Conservation (phyloP, 2,329 filamentous ascomycete species). For the Talaromyces funiculosus region DNA sequence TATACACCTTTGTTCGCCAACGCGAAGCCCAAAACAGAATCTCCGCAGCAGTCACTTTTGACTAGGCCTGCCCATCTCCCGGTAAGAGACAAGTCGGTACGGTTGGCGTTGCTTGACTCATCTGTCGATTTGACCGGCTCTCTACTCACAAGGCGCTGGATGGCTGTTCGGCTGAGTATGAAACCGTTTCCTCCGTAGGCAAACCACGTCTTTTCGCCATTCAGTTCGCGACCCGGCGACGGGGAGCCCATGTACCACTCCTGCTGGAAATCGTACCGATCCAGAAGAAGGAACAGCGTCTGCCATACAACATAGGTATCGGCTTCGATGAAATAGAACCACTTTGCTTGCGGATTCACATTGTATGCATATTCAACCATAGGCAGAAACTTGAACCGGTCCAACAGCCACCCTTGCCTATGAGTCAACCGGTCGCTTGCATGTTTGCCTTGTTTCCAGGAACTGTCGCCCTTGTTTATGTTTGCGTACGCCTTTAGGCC, state of each 20-base stretch:
- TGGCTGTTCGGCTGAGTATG: slow-evolving; percentile 46
- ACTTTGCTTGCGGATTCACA: slow-evolving; percentile 45
- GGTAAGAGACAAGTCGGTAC: slow-evolving; percentile 34
- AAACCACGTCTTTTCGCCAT: slow-evolving; percentile 37
- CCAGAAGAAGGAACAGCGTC: slow-evolving; percentile 50
- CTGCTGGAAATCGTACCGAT: slow-evolving; percentile 43
- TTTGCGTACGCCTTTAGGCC: slow-evolving; percentile 38
- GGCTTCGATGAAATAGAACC: slow-evolving; percentile 56
- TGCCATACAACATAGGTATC: slow-evolving; percentile 54
- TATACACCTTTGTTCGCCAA: slow-evolving; percentile 42
- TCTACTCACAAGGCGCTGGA: slow-evolving; percentile 43
- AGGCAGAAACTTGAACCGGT: slow-evolving; percentile 57
- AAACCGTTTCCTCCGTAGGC: slow-evolving; percentile 52
- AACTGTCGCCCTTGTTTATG: slow-evolving; percentile 16
- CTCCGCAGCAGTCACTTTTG: slow-evolving; percentile 48
- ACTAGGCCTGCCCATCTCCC: slow-evolving; percentile 40
- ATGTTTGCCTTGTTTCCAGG: slow-evolving; percentile 30
- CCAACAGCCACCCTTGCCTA: slow-evolving; percentile 45
- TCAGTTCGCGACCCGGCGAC: slow-evolving; percentile 42
- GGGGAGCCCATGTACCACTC: slow-evolving; percentile 51
- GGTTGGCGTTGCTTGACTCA: slow-evolving; percentile 28
- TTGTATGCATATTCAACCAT: slow-evolving; percentile 47
- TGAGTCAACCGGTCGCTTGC: slow-evolving; percentile 23
- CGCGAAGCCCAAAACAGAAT: slow-evolving; percentile 48
- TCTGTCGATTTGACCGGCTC: slow-evolving; percentile 24